Percentiles rank a stretch among this genome's conserved stretches.
Evolutionary conservation across 306 rosid genomes (phyloP).

Genomic region (Cicer pinnatifidum): DNA sequence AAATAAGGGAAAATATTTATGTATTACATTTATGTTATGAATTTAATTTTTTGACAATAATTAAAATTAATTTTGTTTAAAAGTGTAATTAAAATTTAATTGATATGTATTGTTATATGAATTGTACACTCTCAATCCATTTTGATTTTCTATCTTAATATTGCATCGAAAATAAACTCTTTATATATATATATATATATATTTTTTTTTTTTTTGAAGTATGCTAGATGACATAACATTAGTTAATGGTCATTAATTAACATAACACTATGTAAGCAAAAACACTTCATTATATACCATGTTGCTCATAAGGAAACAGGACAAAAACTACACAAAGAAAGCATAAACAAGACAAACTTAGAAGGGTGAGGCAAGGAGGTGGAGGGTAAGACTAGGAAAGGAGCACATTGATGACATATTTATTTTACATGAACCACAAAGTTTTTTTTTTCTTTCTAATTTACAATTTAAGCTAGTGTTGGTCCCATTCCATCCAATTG

Average conservation of each 20-base stretch:
- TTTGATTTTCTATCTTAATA: too few relatives aligned
- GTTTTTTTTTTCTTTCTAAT: constrained; percentile 2
- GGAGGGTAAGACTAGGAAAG: constrained; percentile 11
- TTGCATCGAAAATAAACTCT: too few relatives aligned
- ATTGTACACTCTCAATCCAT: too few relatives aligned
- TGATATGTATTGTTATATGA: too few relatives aligned
- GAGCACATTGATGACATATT: not conserved
- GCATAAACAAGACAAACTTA: constrained; percentile 19
- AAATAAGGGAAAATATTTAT: too few relatives aligned
- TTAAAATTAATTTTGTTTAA: too few relatives aligned
- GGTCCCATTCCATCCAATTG: constrained; percentile 79
- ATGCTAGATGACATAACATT: too few relatives aligned
- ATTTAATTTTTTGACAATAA: too few relatives aligned
- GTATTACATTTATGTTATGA: too few relatives aligned
- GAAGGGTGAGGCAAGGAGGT: not conserved
- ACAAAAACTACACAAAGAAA: constrained; percentile 23
- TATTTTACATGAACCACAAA: constrained; percentile 29
- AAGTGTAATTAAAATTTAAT: too few relatives aligned
- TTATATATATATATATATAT: too few relatives aligned
- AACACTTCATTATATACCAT: constrained; percentile 8
- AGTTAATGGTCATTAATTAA: constrained; percentile 16
- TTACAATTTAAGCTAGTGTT: constrained; percentile 40
- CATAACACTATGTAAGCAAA: not conserved
- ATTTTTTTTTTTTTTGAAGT: too few relatives aligned
- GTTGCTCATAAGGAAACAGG: constrained; percentile 19